phyloP scores from a whole-genome alignment of 2,329 filamentous ascomycete genomes.

The Sporothrix curviconia region DNA sequence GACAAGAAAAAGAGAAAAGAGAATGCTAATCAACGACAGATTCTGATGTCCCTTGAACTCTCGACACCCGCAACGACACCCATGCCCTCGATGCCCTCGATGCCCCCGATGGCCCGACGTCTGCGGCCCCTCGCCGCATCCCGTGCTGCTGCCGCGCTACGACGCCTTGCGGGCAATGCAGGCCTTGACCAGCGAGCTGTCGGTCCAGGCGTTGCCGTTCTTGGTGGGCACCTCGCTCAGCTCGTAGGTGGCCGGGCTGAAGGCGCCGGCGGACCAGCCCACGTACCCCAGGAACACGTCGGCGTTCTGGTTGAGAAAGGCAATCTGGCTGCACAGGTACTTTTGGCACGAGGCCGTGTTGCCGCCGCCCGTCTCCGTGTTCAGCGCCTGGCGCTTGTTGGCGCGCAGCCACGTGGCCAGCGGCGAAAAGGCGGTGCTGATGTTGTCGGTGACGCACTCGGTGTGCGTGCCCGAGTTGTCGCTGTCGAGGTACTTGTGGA shows the following conservation, averaged over 20 bases:
- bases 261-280: slow-evolving; percentile 25
- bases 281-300: slow-evolving; percentile 25
- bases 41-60: too few relatives aligned
- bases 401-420: slow-evolving; percentile 30
- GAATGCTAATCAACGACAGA: too few relatives aligned
- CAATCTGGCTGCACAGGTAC: slow-evolving; percentile 27
- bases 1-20: too few relatives aligned
- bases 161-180: slow-evolving; percentile 14
- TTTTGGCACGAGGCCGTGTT: slow-evolving; percentile 29
- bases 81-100: too few relatives aligned
- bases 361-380: slow-evolving; percentile 34
- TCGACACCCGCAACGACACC: too few relatives aligned
- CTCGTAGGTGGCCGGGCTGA: slow-evolving; percentile 22
- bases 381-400: slow-evolving; percentile 28
- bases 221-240: slow-evolving; percentile 24
- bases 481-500: slow-evolving; percentile 55
- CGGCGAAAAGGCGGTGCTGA: slow-evolving; percentile 32
- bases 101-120: too few relatives aligned
- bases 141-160: too few relatives aligned
- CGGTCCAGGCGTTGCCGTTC: slow-evolving; percentile 20
- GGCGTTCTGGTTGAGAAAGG: slow-evolving; percentile 28
- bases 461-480: slow-evolving; percentile 48
- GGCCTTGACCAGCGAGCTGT: slow-evolving; percentile 16
- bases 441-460: slow-evolving; percentile 45
- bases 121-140: too few relatives aligned